Percentiles rank a stretch among this genome's conserved stretches.
Conservation (phyloP, 352 stramenopile genomes). For the Pythium apleroticum region DNA sequence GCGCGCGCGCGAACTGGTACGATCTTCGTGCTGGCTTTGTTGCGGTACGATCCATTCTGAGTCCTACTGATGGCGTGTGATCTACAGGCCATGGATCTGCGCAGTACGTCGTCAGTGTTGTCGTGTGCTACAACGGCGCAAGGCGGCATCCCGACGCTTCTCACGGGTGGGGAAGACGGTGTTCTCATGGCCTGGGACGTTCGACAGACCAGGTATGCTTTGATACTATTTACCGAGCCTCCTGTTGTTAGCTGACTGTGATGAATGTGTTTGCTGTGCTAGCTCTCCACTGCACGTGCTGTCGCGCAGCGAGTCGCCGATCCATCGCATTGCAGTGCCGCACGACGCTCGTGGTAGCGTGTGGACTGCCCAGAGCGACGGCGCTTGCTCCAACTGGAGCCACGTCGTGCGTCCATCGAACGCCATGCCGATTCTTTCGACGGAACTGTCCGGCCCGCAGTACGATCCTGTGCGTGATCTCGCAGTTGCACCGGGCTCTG, state of each 20-base stretch:
- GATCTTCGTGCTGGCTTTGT: neutral
- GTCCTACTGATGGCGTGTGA: too few species aligned
- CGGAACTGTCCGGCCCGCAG: slow-evolving; percentile 55
- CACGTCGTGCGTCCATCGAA: slow-evolving; percentile 18
- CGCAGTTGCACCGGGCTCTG: slow-evolving; percentile 31
- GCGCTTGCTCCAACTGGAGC: slow-evolving; percentile 54
- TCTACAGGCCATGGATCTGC: slow-evolving; percentile 16
- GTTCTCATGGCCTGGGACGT: slow-evolving; percentile 63
- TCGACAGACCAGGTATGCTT: slow-evolving; percentile 46
- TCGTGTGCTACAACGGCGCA: slow-evolving; percentile 18
- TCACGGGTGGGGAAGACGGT: slow-evolving; percentile 67
- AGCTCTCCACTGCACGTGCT: slow-evolving; percentile 48
- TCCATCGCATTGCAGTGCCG: slow-evolving; percentile 40
- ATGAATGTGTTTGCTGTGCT: neutral
- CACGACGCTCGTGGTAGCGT: slow-evolving; percentile 21
- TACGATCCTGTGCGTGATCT: slow-evolving; percentile 73
- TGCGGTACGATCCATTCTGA: too few species aligned
- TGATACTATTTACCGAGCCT: too few species aligned
- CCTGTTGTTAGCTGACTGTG: too few species aligned
- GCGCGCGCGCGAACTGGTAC: slow-evolving; percentile 43
- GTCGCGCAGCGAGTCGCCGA: slow-evolving; percentile 52
- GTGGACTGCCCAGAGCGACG: slow-evolving; percentile 67
- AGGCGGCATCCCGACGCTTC: slow-evolving; percentile 32
- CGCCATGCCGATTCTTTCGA: slow-evolving; percentile 27
- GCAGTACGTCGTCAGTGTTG: slow-evolving; percentile 5